These are phyloP conservation scores for Scheffersomyces illinoinensis DNA, from an alignment of 1,139 yeast genomes.

Conservation along the genomic window DNA sequence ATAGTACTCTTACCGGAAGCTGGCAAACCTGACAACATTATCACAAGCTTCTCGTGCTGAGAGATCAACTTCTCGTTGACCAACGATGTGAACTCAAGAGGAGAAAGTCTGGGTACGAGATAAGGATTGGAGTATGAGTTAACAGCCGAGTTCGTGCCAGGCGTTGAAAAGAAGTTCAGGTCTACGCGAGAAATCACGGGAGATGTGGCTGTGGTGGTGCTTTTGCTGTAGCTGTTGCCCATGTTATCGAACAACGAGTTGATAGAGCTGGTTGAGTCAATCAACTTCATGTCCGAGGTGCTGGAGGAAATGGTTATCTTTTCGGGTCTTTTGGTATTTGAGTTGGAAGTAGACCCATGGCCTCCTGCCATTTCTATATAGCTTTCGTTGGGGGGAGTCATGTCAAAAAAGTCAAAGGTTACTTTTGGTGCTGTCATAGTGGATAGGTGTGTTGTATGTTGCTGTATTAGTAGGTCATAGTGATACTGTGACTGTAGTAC, in stretches of 20 bases:
- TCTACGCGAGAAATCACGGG: constrained; percentile 15
- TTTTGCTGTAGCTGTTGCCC: constrained; percentile 4
- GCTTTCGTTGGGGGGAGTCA: constrained; percentile 1
- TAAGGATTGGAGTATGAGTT: background rate
- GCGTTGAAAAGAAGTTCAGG: constrained; percentile 3
- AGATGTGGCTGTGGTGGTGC: constrained; percentile 15
- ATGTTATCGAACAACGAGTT: constrained; percentile 27
- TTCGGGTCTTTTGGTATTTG: background rate
- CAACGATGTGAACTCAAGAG: background rate
- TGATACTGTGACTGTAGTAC: background rate
- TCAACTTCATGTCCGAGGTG: constrained; percentile 5
- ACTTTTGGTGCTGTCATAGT: background rate
- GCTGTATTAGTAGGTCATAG: background rate
- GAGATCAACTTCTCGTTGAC: background rate
- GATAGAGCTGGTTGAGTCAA: constrained; percentile 26
- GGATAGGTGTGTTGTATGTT: background rate
- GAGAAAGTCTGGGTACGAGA: background rate
- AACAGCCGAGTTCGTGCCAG: constrained; percentile 1
- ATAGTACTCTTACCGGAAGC: constrained; percentile 73
- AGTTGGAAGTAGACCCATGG: background rate
- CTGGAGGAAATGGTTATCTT: background rate
- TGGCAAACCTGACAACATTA: constrained; percentile 67
- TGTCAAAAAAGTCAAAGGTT: constrained; percentile 1
- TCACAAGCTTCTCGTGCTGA: constrained; percentile 19
- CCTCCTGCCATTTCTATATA: background rate